Evolutionary conservation across 495 filamentous ascomycete genomes (phyloP), one percentile per base, ranked within the genome.

Genomic region (Aspergillus nidulans): DNA sequence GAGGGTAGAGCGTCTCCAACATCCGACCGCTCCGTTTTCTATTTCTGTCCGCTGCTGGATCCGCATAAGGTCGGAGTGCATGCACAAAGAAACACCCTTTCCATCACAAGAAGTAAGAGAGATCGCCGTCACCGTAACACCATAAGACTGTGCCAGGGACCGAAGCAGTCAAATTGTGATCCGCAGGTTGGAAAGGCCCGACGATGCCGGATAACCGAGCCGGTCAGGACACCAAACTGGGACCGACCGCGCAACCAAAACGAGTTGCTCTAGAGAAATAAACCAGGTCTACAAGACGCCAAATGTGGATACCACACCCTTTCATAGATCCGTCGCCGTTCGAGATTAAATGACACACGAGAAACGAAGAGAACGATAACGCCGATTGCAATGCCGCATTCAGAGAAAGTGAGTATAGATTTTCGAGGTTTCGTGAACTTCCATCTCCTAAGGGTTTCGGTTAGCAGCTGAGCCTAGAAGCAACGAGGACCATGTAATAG

Each of bases 321-420:
- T 52, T 57, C 51, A 50, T 48, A 61, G 58, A 63, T 63, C 60
- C 57, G 63, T 46, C 58, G 62, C 60, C 36, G 56, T 55, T 53
- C 60, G 58, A 52, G 57, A 55, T 34, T 54, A 64, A 53, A 54
- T 61, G 50, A 61, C 52, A 60, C 53, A 57, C 48, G 45, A 49
- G 39, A 63, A 50, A 40, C 34, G 25, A 49, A 49, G 30, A 16
- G 32, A 55, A 43, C 20, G 36, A 60, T 40, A 65, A 65, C 63
- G 62, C 65, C 61, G 54, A 58, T 57, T 55, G 53, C 60, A 57
- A 69, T 67, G 63, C 66, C 65, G 57, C 59, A 54, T 60, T 76
- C 63, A 99, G 77, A 99, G 96, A 82, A 97, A 99, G 81, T 99
- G 94, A 63, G 94, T 99, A 79, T 97, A 96, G 61, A 96, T 88